Conservation (phyloP, 208 protist genomes). For the Acanthamoeba sp. region DNA sequence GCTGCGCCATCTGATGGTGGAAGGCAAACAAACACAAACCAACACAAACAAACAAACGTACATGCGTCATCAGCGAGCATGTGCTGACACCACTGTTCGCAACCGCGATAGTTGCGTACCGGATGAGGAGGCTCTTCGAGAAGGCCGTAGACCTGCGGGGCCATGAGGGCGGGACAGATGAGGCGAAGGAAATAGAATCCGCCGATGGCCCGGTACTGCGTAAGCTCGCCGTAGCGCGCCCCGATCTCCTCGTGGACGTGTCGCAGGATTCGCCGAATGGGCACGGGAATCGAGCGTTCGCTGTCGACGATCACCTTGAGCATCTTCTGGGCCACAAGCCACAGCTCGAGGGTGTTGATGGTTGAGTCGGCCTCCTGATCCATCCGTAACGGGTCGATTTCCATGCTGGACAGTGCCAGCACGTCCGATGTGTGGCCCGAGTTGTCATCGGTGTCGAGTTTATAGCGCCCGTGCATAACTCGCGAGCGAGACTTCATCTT, state of each 20-base stretch:
- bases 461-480: slow-evolving; percentile 10
- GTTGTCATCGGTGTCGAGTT: slow-evolving; percentile 59
- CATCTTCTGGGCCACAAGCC: slow-evolving; percentile 70
- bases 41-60: no score
- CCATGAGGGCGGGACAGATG: slow-evolving; percentile 71
- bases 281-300: slow-evolving; percentile 25
- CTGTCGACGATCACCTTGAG: slow-evolving; percentile 62
- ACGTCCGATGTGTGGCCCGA: slow-evolving; percentile 45
- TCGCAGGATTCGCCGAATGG: background rate
- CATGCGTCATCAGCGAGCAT: no score
- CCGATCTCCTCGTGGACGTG: slow-evolving; percentile 67
- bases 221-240: background rate
- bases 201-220: slow-evolving; percentile 42
- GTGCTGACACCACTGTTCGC: no score
- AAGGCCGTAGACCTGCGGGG: slow-evolving; percentile 72
- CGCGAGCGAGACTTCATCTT: background rate
- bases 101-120: background rate
- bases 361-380: slow-evolving; percentile 41
- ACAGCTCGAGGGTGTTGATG: slow-evolving; percentile 72
- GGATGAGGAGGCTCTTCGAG: slow-evolving; percentile 5
- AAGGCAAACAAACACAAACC: no score
- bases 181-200: slow-evolving; percentile 69
- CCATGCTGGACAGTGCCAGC: slow-evolving; percentile 40
- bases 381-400: slow-evolving; percentile 50
- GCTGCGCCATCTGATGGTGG: slow-evolving; percentile 27